Percentiles rank a stretch among this genome's conserved stretches.
Evolutionary conservation across 2,329 filamentous ascomycete genomes (phyloP).

Genomic region (Coniella lustricola): DNA sequence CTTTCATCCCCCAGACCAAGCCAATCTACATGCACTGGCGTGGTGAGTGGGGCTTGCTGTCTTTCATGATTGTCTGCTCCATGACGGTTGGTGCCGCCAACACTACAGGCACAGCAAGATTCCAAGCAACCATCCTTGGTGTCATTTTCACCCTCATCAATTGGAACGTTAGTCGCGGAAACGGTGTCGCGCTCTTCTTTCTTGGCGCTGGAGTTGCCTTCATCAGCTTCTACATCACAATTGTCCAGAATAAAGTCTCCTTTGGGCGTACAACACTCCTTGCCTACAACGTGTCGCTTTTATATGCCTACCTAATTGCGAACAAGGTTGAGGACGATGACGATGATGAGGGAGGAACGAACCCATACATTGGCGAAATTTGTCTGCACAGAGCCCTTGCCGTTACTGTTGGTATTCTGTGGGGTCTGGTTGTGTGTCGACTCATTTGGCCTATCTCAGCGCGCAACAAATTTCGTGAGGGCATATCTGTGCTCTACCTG

Average conservation of each 20-base stretch:
- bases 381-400: conserved; percentile 79
- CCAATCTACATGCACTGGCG: conserved; percentile 81
- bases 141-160: conserved; percentile 66
- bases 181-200: conserved; percentile 67
- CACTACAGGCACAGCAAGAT: conserved; percentile 80
- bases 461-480: conserved; percentile 79
- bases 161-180: conserved; percentile 71
- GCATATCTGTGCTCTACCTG: conserved; percentile 83
- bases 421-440: conserved; percentile 86
- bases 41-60: conserved; percentile 93
- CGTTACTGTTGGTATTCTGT: conserved; percentile 79
- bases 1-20: conserved; percentile 72
- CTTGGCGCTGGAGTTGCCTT: conserved; percentile 76
- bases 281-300: conserved; percentile 89
- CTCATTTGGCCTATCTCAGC: conserved; percentile 92
- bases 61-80: conserved; percentile 95
- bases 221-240: conserved; percentile 83
- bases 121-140: conserved; percentile 79
- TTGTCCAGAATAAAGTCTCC: conserved; percentile 76
- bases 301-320: conserved; percentile 89
- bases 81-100: conserved; percentile 98
- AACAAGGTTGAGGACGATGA: conserved; percentile 73
- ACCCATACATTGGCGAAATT: conserved; percentile 83
- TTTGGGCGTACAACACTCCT: conserved; percentile 91
- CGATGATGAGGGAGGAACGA: conserved; percentile 78